Base-by-base conservation (phyloP, 352 stramenopile genomes). In the Globisporangium splendens region DNA sequence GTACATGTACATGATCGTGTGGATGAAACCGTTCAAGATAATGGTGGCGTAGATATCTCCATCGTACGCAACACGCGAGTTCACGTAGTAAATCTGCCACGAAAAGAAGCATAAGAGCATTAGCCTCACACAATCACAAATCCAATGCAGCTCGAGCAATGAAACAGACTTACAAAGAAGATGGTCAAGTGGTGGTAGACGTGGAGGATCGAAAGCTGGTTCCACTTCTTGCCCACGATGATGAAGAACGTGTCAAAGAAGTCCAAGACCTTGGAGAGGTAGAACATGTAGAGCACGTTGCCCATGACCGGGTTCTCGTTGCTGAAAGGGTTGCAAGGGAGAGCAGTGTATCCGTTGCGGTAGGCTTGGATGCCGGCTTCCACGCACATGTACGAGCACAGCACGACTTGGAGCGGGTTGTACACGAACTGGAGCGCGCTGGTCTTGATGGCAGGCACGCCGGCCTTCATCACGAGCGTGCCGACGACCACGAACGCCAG, bases 1-100 rank as follows among this genome's bases (percentile, higher is more conserved):
- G 77, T 99, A 99, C 42, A 93, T 98, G 86, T 99, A 99, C 96
- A 99, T 99, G 65, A 99, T 95, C 22, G 93, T 98, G 79, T 99
- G 96, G 67, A 99, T 98, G 71, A 98, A 98, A 50, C 91, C 91
- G 70, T 99, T 99, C 38, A 98, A 72, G 33, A 98, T 81, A 64
- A 99, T 96, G 35, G 95, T 98, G 28, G 98, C 79, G 76, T 96
- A 99, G 55, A 98, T 91, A 75, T 99, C 96, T 52, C 95, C 95
- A 74, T 99, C 96, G 67, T 98, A 98, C 22, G 91, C 88, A 1
- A 96, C 79, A 63, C 97, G 90, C n/a, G 83, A 68, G 72, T 98
- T 98, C 58, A 98, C 76, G 88, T 93, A 99, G 77, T 98, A 98
- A 62, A 98, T 96, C 73, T 79, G 53, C 6, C 31, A 54, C n/a